Evolutionary conservation across 352 stramenopile genomes (phyloP).

Genomic region (Plasmopara muralis): DNA sequence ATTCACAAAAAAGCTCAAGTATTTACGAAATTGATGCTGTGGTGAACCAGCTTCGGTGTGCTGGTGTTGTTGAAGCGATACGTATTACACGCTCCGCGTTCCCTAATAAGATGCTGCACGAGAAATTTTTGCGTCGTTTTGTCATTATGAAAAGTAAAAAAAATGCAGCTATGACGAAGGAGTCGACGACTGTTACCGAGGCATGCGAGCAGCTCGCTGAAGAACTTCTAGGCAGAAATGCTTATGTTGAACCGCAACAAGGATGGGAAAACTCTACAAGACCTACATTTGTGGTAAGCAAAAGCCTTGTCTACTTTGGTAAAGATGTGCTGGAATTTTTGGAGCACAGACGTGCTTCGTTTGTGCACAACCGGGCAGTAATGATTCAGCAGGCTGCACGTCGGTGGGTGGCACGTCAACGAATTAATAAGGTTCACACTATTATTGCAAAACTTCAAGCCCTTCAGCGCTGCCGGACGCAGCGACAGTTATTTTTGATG

Average conservation of each 20-base stretch:
- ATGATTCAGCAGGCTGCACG: slow-evolving; percentile 53
- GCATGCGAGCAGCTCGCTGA: slow-evolving; percentile 58
- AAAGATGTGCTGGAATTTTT: slow-evolving; percentile 89
- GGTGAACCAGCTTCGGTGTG: slow-evolving; percentile 83
- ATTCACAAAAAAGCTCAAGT: slow-evolving; percentile 65
- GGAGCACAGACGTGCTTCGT: slow-evolving; percentile 67
- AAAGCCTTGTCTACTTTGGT: slow-evolving; percentile 92
- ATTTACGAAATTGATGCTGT: slow-evolving; percentile 84
- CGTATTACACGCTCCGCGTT: slow-evolving; percentile 86
- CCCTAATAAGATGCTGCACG: slow-evolving; percentile 92
- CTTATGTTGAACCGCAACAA: slow-evolving; percentile 34
- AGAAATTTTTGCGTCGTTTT: slow-evolving; percentile 81
- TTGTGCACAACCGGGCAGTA: slow-evolving; percentile 61
- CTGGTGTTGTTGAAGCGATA: slow-evolving; percentile 87
- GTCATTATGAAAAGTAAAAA: slow-evolving; percentile 58
- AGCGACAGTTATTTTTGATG: slow-evolving; percentile 35
- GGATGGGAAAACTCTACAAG: slow-evolving; percentile 31
- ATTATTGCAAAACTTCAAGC: slow-evolving; percentile 60
- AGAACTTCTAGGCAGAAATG: slow-evolving; percentile 34
- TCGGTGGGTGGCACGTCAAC: slow-evolving; percentile 43
- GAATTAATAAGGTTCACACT: slow-evolving; percentile 40
- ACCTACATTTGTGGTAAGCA: slow-evolving; percentile 66
- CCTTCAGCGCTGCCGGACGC: slow-evolving; percentile 41
- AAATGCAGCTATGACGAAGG: slow-evolving; percentile 11
- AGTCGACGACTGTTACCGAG: slow-evolving; percentile 44